Conservation (phyloP, 768 basidiomycete genomes). For the Lactarius tabidus region DNA sequence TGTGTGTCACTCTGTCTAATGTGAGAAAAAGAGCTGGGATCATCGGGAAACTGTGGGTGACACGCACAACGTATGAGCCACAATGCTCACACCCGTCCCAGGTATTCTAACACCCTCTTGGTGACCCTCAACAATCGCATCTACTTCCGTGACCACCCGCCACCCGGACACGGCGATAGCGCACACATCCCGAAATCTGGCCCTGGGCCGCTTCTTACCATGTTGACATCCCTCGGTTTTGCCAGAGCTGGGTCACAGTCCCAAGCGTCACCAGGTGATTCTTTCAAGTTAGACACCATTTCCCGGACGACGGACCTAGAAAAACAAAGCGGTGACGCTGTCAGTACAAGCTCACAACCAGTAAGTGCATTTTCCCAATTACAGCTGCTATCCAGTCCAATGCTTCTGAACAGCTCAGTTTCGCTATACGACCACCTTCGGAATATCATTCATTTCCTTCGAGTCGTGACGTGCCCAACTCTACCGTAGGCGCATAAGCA, state of each 20-base stretch:
- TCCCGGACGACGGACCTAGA: neutral
- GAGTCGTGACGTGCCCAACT: neutral
- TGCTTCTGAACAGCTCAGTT: neutral
- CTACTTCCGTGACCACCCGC: constrained; percentile 13
- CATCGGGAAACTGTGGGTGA: constrained; percentile 24
- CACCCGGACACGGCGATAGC: neutral
- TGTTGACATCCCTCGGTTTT: neutral
- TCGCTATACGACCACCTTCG: neutral
- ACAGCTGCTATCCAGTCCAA: neutral
- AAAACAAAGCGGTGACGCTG: neutral
- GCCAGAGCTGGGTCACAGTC: neutral
- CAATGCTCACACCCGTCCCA: neutral
- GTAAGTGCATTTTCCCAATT: neutral
- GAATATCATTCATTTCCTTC: neutral
- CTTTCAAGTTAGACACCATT: neutral
- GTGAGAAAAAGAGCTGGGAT: constrained; percentile 21
- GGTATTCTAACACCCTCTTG: constrained; percentile 29
- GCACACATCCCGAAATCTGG: neutral
- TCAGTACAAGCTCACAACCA: neutral
- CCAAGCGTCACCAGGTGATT: neutral
- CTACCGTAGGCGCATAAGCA: neutral
- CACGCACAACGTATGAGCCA: neutral
- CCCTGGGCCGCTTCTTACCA: neutral
- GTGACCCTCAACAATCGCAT: constrained; percentile 27
- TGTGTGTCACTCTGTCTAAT: neutral